A percentile compares a stretch with the other conserved stretches of the same genome.
These are phyloP conservation scores for Candida railenensis DNA, from an alignment of 805 yeast species.

Conservation along the genomic window DNA sequence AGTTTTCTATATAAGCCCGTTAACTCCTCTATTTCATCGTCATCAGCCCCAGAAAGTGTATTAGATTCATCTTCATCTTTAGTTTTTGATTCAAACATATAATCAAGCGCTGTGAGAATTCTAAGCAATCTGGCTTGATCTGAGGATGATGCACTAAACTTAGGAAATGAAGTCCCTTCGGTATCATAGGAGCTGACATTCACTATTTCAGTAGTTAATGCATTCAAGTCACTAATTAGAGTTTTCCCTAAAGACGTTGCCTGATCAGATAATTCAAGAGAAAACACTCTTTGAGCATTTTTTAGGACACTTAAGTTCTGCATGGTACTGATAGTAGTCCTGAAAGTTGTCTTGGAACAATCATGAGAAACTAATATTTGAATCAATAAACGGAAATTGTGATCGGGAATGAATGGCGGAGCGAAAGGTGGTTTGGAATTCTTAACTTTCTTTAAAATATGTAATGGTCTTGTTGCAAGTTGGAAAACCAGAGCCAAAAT, in stretches of 20 bases:
- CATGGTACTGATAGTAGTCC: constrained; percentile 78
- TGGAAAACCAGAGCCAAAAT: constrained; percentile 71
- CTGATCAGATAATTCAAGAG: constrained; percentile 60
- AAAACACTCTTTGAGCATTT: constrained; percentile 62
- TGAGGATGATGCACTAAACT: constrained; percentile 76
- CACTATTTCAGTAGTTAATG: constrained; percentile 45
- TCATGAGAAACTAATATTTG: constrained; percentile 75
- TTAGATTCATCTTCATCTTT: constrained; percentile 16
- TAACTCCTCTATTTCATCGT: constrained; percentile 45
- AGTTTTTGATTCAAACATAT: constrained; percentile 56
- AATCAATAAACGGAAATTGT: constrained; percentile 61
- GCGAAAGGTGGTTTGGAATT: constrained; percentile 26
- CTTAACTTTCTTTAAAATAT: constrained; percentile 44
- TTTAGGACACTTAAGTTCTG: constrained; percentile 66
- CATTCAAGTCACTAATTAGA: constrained; percentile 54
- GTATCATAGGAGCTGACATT: constrained; percentile 33
- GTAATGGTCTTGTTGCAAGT: constrained; percentile 72
- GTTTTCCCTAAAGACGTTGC: constrained; percentile 60
- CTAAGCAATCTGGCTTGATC: constrained; percentile 88
- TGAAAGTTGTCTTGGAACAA: constrained; percentile 81
- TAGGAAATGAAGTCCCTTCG: constrained; percentile 54
- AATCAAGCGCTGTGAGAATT: constrained; percentile 84
- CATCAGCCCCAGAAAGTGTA: neutral
- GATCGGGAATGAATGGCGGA: constrained; percentile 64
- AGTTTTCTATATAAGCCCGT: constrained; percentile 63